Evolutionary conservation across 352 stramenopile species (phyloP), one percentile per base, ranked within the genome.

Genomic region (Globisporangium paroecandrum): DNA sequence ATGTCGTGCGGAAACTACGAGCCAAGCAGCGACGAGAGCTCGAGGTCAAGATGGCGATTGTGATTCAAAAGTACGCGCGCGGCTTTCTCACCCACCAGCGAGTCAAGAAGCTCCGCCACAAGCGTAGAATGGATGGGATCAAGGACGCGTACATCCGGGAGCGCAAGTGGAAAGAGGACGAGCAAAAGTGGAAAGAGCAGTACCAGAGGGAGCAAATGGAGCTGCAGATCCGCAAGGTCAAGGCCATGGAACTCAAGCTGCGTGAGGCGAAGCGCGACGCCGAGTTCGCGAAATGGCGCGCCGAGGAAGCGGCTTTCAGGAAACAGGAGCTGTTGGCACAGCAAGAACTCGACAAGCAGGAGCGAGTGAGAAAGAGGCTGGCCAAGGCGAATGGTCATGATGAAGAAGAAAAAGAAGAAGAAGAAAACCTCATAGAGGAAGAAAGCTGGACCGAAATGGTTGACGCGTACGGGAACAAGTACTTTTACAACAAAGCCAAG

Each of bases 81-180:
- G 70, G 77, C 7, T 87, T 75, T 58, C 58, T 89, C 4, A 77
- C 75, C 9, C 75, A 73, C 7, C 71, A 72, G 0, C 74, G 69
- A 0, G 75, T 85, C 12, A 60, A 61, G 18, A 69, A 55, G 4
- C 32, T 82, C 22, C 67, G 73, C 0, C 71, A 79, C 22, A 73
- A 79, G 27, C 72, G 71, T 18, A 74, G 71, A 20, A 58, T 78
- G 1, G 78, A 80, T 10, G 78, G 83, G 46, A 65, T 89, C 2
- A 90, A 90, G 61, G 71, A 70, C 3, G 72, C 69, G 10, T 90
- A 93, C 47, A 72, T 93, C 22, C 74, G 78, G 9, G 85, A 93
- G 61, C 77, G 78, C 22, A 74, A 72, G 53, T 80, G 74, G 64
- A 89, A 91, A 56, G 73, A 83, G 27, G 77, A 91, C 46, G 72